Percentiles rank a stretch among this genome's conserved stretches.
Evolutionary conservation across 192 early-diverging fungal species (phyloP).

Genomic region (Irineochytrium annulatum): DNA sequence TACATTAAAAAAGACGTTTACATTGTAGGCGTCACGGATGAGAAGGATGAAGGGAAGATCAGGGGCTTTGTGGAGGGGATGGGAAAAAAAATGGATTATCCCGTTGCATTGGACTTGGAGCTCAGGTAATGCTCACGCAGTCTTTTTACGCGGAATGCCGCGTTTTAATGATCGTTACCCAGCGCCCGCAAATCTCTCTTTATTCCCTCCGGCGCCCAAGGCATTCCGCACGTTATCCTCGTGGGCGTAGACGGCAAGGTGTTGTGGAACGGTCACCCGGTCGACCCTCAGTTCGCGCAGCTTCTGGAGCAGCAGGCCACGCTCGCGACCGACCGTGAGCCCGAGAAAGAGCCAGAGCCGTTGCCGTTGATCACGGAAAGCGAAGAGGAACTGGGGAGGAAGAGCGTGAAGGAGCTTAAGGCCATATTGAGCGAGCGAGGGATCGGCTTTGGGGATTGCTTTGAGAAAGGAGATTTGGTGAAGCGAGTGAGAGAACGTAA

Average conservation of each 20-base stretch:
- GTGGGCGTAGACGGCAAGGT: constrained; percentile 43
- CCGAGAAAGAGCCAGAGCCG: constrained; percentile 15
- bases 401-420: constrained; percentile 46
- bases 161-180: no score
- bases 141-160: no score
- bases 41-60: constrained; percentile 47
- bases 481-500: constrained; percentile 36
- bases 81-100: constrained; percentile 43
- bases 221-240: constrained; percentile 48
- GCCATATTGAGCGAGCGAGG: constrained; percentile 45
- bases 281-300: constrained; percentile 31
- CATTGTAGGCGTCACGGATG: constrained; percentile 48
- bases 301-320: neutral
- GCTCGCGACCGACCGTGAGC: neutral
- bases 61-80: constrained; percentile 34
- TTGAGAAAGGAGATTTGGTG: constrained; percentile 51
- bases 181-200: constrained; percentile 23
- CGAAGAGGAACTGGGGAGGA: constrained; percentile 44
- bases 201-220: constrained; percentile 39
- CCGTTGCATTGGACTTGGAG: constrained; percentile 46
- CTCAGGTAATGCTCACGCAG: no score
- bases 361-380: constrained; percentile 43
- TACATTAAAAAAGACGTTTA: constrained; percentile 44
- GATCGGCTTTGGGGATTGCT: constrained; percentile 33
- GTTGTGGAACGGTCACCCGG: constrained; percentile 45